phyloP scores from a whole-genome alignment of 371 early-diverging fungal genomes.

The Dinochytrium kinnereticum region DNA sequence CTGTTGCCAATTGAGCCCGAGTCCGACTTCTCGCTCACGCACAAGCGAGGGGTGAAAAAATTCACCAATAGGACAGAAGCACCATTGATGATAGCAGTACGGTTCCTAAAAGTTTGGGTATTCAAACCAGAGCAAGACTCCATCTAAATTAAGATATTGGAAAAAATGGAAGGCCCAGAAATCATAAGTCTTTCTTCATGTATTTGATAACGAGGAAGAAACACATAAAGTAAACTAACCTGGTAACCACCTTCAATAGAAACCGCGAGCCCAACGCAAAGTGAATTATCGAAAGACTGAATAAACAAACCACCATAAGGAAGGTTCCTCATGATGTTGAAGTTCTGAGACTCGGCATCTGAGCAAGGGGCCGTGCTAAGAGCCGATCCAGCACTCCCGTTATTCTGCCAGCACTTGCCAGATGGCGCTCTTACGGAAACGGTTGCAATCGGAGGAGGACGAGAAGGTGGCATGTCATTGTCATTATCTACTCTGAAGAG shows the following conservation, averaged over 20 bases:
- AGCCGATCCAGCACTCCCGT: not conserved
- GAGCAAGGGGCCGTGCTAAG: not conserved
- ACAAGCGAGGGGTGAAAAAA: not conserved
- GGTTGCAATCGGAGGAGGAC: conserved; percentile 4
- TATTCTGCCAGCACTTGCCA: not conserved
- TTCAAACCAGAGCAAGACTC: not conserved
- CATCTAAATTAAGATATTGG: too few relatives aligned
- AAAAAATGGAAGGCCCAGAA: too few relatives aligned
- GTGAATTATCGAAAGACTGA: not conserved
- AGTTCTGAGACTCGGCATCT: not conserved
- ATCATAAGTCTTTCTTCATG: too few relatives aligned
- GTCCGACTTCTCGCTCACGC: not conserved
- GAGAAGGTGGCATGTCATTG: not conserved
- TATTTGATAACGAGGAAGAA: not conserved
- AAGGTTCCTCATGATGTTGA: not conserved
- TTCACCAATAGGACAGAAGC: not conserved
- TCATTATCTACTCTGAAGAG: not conserved
- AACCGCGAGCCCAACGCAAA: not conserved
- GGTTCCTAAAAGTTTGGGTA: not conserved
- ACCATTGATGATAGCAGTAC: not conserved
- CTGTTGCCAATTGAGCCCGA: not conserved
- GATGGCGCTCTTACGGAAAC: not conserved
- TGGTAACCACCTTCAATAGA: not conserved
- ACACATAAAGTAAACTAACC: not conserved
- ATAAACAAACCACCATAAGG: not conserved